Conservation (phyloP, 23 red algal species). For the Pyropia haitanensis region DNA sequence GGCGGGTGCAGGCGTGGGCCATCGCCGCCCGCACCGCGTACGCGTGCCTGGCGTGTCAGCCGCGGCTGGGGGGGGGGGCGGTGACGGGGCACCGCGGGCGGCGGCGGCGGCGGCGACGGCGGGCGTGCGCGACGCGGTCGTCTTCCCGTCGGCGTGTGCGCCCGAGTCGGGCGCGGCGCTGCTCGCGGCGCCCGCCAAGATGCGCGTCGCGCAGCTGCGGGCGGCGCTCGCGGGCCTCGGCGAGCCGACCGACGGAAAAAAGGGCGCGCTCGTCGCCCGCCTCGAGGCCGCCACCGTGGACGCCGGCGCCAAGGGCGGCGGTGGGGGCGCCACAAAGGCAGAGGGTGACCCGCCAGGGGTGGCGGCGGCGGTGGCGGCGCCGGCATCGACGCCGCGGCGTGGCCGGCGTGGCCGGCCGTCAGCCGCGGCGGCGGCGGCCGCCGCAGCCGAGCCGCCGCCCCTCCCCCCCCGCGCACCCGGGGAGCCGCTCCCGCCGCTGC, state of each 20-base stretch:
- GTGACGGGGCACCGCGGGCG: not conserved
- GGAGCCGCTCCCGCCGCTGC: too few relatives aligned
- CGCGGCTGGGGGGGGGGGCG: not conserved
- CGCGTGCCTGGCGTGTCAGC: conserved; percentile 13
- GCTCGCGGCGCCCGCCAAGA: not conserved
- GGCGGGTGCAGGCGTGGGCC: not conserved
- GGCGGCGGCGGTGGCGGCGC: not conserved
- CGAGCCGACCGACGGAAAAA: not conserved
- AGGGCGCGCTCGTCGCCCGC: conserved; percentile 5
- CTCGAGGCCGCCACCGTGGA: not conserved
- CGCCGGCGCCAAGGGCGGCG: not conserved
- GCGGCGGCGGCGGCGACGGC: too few relatives aligned
- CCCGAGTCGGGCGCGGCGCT: not conserved
- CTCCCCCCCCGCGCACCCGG: not conserved
- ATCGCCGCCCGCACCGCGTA: conserved; percentile 8
- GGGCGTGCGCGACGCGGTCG: not conserved
- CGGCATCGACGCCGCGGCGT: not conserved
- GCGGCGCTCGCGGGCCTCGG: not conserved
- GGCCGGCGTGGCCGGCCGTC: not conserved
- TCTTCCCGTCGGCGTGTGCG: conserved; percentile 6
- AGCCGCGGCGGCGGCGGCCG: not conserved
- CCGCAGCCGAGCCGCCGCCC: not conserved
- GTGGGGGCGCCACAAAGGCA: too few relatives aligned
- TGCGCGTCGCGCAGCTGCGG: not conserved
- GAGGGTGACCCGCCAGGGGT: not conserved